Evolutionary conservation across 768 basidiomycete species (phyloP), one percentile per base, ranked within the genome.

Genomic region (Exidia glandulosa): DNA sequence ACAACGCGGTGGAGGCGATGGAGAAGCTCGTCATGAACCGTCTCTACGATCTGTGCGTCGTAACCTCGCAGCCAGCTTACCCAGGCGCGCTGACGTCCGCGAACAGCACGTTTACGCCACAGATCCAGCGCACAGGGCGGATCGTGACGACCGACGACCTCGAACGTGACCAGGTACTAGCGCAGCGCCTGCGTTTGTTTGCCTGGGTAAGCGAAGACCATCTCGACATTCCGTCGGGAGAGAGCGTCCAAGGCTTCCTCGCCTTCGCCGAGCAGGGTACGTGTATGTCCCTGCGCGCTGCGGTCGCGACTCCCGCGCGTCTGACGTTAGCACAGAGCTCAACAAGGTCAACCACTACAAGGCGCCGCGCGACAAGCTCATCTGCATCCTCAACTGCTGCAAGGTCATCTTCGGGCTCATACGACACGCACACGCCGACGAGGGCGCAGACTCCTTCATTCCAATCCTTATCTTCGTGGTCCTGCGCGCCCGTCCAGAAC

Each of bases 21-120:
- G 96, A 99, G 78, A 99, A 99, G 72, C 81, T 99, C 6, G 96
- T 99, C 65, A 98, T 99, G 96, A 99, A 98, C 66, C 79, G 93
- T 57, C 75, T 98, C 57, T 98, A 96, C 71, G 91, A 94, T 66
- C 92, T 90, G 94, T 97, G 63, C 69, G 88, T 83, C 14, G 25
- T 3, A 56, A 27, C 25, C 54, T 23, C 31, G 25, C 60, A 33
- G 14, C 45, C 47, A 33, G n/a, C n/a, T n/a, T 25, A 32, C 45
- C 1, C 12, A 30, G 25, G 31, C 57, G 2, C n/a, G 34, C 32
- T 56, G 32, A 37, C 29, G 58, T 50, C 60, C 64, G 58, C 34
- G 62, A 41, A 45, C 70, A 96, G 95, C 67, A 97, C 93, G 0
- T 97, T 96, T 69, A 92, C 93, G 0, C 95, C 95, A 0, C 87